Evolutionary conservation across 2,329 filamentous ascomycete species (phyloP).

Genomic region (Trichophyton equinum): DNA sequence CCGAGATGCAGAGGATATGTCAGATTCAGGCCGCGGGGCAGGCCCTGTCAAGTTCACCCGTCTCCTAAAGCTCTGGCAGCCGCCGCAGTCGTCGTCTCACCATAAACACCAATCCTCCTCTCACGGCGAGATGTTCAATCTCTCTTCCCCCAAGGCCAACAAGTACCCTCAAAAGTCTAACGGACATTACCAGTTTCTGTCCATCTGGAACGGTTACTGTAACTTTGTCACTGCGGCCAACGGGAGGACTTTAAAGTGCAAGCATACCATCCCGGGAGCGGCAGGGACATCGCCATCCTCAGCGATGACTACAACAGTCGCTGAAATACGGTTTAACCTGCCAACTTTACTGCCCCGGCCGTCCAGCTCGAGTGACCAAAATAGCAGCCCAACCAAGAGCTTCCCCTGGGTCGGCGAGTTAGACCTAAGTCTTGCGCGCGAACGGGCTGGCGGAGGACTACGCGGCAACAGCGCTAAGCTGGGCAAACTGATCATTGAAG

Average conservation of each 20-base stretch:
- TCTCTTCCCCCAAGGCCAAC: constrained; percentile 5
- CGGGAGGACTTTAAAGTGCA: constrained; percentile 62
- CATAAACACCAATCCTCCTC: neutral
- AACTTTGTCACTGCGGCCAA: constrained; percentile 69
- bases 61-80: constrained; percentile 10
- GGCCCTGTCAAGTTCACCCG: constrained; percentile 11
- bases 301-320: constrained; percentile 44
- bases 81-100: constrained; percentile 2
- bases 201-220: constrained; percentile 78
- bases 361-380: constrained; percentile 2
- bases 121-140: constrained; percentile 6
- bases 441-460: constrained; percentile 75
- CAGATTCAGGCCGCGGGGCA: neutral
- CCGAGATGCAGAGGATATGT: neutral
- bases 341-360: constrained; percentile 41
- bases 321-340: constrained; percentile 82
- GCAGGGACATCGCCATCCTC: neutral
- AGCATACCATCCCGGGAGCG: constrained; percentile 40
- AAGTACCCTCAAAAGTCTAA: constrained; percentile 15
- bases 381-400: constrained; percentile 1
- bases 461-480: constrained; percentile 80
- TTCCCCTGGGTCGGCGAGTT: constrained; percentile 7
- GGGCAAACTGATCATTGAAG: constrained; percentile 79
- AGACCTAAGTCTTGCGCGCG: constrained; percentile 64
- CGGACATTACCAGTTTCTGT: constrained; percentile 58